Evolutionary conservation across 352 stramenopile species (phyloP), one percentile per base, ranked within the genome.

Genomic region (Globisporangium splendens): DNA sequence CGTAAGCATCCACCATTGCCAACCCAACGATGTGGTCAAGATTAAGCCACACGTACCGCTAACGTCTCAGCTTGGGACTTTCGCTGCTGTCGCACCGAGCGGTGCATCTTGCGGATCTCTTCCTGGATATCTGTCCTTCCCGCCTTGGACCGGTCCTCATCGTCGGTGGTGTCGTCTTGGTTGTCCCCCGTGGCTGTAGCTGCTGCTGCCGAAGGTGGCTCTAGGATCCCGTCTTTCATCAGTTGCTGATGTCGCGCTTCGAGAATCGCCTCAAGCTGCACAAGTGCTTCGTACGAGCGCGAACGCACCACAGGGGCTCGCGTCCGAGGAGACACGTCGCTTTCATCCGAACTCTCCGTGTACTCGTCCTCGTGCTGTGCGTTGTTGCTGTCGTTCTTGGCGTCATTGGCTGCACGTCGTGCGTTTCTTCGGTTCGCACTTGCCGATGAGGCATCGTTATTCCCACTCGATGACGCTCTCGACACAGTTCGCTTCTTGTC

Each of bases 201-300:
- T 15, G 33, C 35, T 0, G 38, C 50, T 20, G 48, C 10, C 18
- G 43, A 15, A 8, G 38, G 20, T 13, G 58, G 50, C 33, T 64
- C 51, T 3, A 64, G 50, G 17, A 59, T 17, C 17, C 79, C 80
- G 41, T 88, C 61, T 14, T 61, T 66, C 80, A 93, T 89, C 24
- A 93, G 58, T 31, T 86, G 67, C 48, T 83, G 75, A 49, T 93
- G 83, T 1, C 83, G 65, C n/a, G 75, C 72, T 50, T 93, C 83
- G 38, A 93, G 66, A 33, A 90, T 89, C 1, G 69, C 68, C 56
- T 93, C 83, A 13, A 93, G 63, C 54, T 86, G 77, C 43, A 90
- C 77, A 14, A 93, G 63, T 6, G 80, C 74, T 61, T 93, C 83
- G 65, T 91, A 93, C 17, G 80, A 91, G 21, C 83, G 73, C 10